These are phyloP conservation scores for Bretziella fagacearum DNA, from an alignment of 2,329 filamentous ascomycete species.

Conservation along the genomic window DNA sequence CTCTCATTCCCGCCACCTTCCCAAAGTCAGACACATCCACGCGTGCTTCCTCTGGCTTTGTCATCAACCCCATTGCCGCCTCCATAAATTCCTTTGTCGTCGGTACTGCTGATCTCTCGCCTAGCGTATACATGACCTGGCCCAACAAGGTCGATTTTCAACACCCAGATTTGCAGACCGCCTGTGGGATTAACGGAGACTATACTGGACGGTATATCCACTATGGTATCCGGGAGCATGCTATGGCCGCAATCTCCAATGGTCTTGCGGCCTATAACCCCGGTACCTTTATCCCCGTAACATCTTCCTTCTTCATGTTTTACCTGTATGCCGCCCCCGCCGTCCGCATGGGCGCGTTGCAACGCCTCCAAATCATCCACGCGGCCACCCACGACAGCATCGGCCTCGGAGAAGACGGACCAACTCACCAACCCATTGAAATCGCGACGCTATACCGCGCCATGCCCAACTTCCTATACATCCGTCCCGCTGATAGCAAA, in stretches of 20 bases:
- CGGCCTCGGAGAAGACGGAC: conserved; percentile 42
- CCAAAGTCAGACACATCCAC: conserved; percentile 31
- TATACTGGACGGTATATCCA: conserved; percentile 40
- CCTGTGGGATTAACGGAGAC: conserved; percentile 27
- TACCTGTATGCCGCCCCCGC: conserved; percentile 26
- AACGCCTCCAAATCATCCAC: conserved; percentile 38
- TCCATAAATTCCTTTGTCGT: conserved; percentile 33
- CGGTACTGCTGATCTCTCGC: conserved; percentile 35
- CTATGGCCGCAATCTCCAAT: conserved; percentile 41
- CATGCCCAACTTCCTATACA: conserved; percentile 46
- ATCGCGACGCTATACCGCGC: conserved; percentile 39
- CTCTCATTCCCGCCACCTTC: conserved; percentile 30
- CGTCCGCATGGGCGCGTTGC: conserved; percentile 28
- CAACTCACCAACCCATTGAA: conserved; percentile 45
- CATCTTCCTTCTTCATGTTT: conserved; percentile 47
- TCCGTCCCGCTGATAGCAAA: conserved; percentile 41
- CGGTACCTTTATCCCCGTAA: conserved; percentile 39
- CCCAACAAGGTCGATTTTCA: conserved; percentile 35
- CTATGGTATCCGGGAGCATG: conserved; percentile 44
- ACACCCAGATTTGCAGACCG: conserved; percentile 19
- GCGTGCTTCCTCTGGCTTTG: conserved; percentile 30
- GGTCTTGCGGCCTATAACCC: conserved; percentile 41
- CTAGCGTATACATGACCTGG: conserved; percentile 40
- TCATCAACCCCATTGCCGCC: conserved; percentile 35
- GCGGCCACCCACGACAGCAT: conserved; percentile 45